Conservation (phyloP, 495 filamentous ascomycete genomes). For the Lophiostoma macrostomum region DNA sequence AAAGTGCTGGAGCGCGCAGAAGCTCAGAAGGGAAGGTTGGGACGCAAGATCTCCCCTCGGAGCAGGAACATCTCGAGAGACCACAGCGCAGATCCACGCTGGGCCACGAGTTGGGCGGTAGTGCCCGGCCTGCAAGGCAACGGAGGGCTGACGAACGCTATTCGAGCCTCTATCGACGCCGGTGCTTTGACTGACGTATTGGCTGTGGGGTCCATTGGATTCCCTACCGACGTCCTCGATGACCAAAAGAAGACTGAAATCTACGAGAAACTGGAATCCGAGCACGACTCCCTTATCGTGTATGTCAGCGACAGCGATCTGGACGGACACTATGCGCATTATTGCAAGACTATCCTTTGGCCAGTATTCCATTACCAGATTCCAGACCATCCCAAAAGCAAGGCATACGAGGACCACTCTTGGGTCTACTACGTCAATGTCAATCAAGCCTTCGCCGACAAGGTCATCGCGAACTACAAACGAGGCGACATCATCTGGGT, state of each 20-base stretch:
- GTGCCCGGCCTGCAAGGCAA: conserved; percentile 85
- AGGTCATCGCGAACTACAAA: conserved; percentile 86
- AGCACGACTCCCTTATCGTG: conserved; percentile 76
- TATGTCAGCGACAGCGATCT: conserved; percentile 85
- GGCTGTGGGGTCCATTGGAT: conserved; percentile 89
- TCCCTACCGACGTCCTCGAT: conserved; percentile 79
- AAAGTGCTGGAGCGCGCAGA: conserved; percentile 45
- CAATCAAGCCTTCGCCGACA: conserved; percentile 86
- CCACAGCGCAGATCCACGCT: conserved; percentile 54
- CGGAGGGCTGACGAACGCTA: conserved; percentile 82
- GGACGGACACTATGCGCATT: conserved; percentile 88
- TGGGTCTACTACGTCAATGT: conserved; percentile 90
- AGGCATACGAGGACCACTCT: conserved; percentile 92
- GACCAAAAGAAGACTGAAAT: conserved; percentile 73
- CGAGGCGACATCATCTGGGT: conserved; percentile 88
- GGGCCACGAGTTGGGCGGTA: conserved; percentile 72
- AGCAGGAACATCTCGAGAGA: conserved; percentile 14
- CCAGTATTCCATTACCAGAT: conserved; percentile 92
- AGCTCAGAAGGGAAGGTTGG: conserved; percentile 6
- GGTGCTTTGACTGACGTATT: conserved; percentile 64
- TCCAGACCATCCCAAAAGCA: conserved; percentile 94
- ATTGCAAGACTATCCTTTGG: conserved; percentile 65
- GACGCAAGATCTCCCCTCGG: too few relatives aligned
- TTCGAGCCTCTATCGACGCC: conserved; percentile 67
- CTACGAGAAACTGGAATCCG: conserved; percentile 68